A percentile compares a stretch with the other conserved stretches of the same genome.
Evolutionary conservation across 495 filamentous ascomycete species (phyloP).

Genomic region (Peziza echinospora): DNA sequence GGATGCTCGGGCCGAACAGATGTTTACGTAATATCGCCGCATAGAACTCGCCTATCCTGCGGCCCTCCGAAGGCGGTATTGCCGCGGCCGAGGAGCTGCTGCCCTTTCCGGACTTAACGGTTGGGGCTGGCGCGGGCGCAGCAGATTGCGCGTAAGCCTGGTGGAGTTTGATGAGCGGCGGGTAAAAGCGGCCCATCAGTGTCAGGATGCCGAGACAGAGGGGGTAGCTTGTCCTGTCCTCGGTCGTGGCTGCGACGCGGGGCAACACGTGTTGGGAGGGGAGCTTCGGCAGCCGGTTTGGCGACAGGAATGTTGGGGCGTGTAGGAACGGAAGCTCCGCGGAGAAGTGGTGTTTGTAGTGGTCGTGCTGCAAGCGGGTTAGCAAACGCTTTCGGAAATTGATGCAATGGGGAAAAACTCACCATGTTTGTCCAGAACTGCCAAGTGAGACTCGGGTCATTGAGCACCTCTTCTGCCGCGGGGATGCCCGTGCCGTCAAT

Average conservation of each 20-base stretch:
- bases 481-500: constrained; percentile 26
- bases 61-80: neutral
- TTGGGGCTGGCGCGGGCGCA: neutral
- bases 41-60: constrained; percentile 16
- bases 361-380: constrained; percentile 35
- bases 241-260: constrained; percentile 8
- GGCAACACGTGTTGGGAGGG: constrained; percentile 10
- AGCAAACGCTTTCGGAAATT: neutral
- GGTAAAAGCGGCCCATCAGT: constrained; percentile 58
- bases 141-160: neutral
- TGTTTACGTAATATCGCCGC: constrained; percentile 17
- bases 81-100: neutral
- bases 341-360: constrained; percentile 64
- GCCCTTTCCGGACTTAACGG: neutral
- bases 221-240: constrained; percentile 33
- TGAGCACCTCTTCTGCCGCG: constrained; percentile 1
- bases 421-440: constrained; percentile 12
- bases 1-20: constrained; percentile 26
- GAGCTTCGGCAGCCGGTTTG: constrained; percentile 31
- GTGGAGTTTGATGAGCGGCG: constrained; percentile 24
- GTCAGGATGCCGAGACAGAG: constrained; percentile 50
- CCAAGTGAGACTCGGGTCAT: constrained; percentile 7
- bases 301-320: constrained; percentile 44
- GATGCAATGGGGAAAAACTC: neutral
- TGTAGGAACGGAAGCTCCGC: constrained; percentile 69